Percentiles rank a stretch among this genome's conserved stretches.
These are phyloP conservation scores for Torrubiella hemipterigena DNA, from an alignment of 2,329 filamentous ascomycete genomes.

Conservation along the genomic window DNA sequence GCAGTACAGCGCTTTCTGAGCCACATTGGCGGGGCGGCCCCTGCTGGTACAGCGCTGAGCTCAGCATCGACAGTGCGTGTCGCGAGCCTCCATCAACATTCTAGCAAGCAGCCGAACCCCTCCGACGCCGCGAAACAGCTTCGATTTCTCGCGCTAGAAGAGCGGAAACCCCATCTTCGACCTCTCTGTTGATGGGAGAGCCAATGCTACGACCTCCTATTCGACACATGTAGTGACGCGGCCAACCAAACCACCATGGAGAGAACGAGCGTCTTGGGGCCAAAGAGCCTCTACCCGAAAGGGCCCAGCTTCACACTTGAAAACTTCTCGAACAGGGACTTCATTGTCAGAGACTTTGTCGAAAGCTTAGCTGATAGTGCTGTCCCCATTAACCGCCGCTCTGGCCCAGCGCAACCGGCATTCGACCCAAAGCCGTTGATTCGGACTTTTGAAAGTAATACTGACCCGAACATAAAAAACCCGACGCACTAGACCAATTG, in stretches of 20 bases:
- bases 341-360: slow-evolving; percentile 96
- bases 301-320: slow-evolving; percentile 79
- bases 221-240: slow-evolving; percentile 17
- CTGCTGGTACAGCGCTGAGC: too few species aligned
- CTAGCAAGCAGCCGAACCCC: too few species aligned
- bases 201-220: not conserved
- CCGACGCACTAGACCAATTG: too few species aligned
- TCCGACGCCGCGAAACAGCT: too few species aligned
- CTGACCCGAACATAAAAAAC: too few species aligned
- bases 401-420: slow-evolving; percentile 47
- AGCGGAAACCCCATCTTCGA: too few species aligned
- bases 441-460: slow-evolving; percentile 81
- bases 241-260: slow-evolving; percentile 22
- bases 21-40: too few species aligned
- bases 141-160: too few species aligned
- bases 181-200: too few species aligned
- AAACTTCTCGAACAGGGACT: slow-evolving; percentile 81
- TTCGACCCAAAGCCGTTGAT: slow-evolving; percentile 98
- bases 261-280: slow-evolving; percentile 31
- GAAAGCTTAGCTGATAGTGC: slow-evolving; percentile 82
- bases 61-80: too few species aligned
- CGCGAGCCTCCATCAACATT: too few species aligned
- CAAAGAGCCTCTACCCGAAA: slow-evolving; percentile 61
- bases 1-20: too few species aligned
- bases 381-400: slow-evolving; percentile 68